Evolutionary conservation across 371 early-diverging fungal genomes (phyloP).

Genomic region (Neoconidiobolus thromboides): DNA sequence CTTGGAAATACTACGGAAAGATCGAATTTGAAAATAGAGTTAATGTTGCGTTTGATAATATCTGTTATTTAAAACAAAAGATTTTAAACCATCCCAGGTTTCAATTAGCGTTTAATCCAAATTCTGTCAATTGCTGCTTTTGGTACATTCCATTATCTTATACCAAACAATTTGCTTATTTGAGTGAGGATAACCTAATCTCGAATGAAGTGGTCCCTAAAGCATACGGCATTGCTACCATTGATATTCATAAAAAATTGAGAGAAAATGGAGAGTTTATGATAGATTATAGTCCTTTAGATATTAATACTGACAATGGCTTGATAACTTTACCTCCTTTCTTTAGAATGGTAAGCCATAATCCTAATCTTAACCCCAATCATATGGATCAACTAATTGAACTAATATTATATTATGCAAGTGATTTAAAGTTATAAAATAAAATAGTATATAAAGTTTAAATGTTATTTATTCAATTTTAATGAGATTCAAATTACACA

Average conservation of each 20-base stretch:
- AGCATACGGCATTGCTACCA: neutral
- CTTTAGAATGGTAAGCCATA: slow-evolving; percentile 3
- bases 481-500: too few species aligned
- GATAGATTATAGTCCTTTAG: neutral
- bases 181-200: neutral
- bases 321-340: neutral
- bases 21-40: slow-evolving; percentile 26
- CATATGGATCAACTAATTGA: too few species aligned
- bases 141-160: slow-evolving; percentile 32
- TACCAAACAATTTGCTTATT: neutral
- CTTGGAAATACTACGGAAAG: slow-evolving; percentile 60
- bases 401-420: too few species aligned
- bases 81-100: slow-evolving; percentile 12
- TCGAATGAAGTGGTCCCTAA: neutral
- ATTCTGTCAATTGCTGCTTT: slow-evolving; percentile 39
- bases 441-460: too few species aligned
- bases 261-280: neutral
- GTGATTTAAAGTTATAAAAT: too few species aligned
- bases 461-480: too few species aligned
- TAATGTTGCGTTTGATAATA: slow-evolving; percentile 21
- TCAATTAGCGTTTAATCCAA: slow-evolving; percentile 16
- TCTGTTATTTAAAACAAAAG: slow-evolving; percentile 17
- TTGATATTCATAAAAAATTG: neutral
- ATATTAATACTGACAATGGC: neutral
- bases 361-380: neutral